Base-by-base conservation (phyloP, 345 rosid species). In the Angophora floribunda region DNA sequence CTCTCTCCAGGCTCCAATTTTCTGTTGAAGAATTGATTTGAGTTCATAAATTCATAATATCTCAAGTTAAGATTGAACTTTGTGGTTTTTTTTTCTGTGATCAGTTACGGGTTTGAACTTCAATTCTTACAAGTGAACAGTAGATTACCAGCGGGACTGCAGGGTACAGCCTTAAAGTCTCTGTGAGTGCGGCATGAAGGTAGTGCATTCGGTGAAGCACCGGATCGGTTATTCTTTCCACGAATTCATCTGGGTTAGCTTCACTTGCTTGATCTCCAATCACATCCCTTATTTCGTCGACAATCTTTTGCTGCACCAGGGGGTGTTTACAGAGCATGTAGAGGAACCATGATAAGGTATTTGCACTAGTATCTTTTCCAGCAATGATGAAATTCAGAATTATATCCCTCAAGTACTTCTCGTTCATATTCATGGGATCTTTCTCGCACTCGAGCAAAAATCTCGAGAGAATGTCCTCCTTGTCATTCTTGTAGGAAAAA, bases 291-390 rank as follows among this genome's bases (percentile, higher is more conserved):
- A 97, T 93, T 90, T 97, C 98, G 32, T 91, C 91, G 1, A 92
- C 93, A 6, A 96, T 82, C 70, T 95, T 96, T 88, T 95, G 96
- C 88, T 96, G 98, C 85, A 97, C 88, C 36, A 93, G 52, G 13
- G 98, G 98, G 87, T 95, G 90, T 89, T 93, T 95, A 90, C 98
- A 95, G 86, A 96, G 97, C 95, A 95, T 92, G 53, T 94, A 95
- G 87, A 95, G 87, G 94, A 97, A 94, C 98, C 98, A 95, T 3
- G 95, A 94, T 45, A 97, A 92, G 24, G 98, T 84, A 51, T 80
- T 91, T 30, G 96, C 96, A 7, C 90, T 94, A 7, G 96, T 85
- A 70, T 97, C 99, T 90, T 96, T 97, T n/a, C 98, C 97, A 26
- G 99, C 98, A 7, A 95, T 89, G 94, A 95, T 93, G 63, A 95